Base-by-base conservation (phyloP, 1,284 basidiomycete species). In the Testicularia cyperi region DNA sequence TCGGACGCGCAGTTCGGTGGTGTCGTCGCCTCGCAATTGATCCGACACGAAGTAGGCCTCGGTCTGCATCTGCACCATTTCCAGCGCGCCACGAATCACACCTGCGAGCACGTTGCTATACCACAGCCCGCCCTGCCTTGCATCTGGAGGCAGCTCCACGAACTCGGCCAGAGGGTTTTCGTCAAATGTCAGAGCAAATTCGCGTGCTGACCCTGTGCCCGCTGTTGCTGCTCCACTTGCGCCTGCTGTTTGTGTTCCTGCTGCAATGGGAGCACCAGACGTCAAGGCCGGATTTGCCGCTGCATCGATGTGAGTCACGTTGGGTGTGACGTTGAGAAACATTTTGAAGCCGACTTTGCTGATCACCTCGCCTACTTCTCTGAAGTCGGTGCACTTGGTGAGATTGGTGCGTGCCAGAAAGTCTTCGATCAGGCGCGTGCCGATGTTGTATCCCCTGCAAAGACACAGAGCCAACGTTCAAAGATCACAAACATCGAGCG, bases 61-160 rank as follows among this genome's bases (percentile, higher is more conserved):
- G 10, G 95, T 92, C 77, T 96, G 92, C 84, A 97, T 89, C 78
- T 98, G 94, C 68, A 95, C 95, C 95, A 99, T 99, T 79, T 99
- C 95, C 38, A 98, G 77, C 19, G 92, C 85, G 1, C 95, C 95
- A 42, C 92, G 81, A 35, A 98, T 78, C 1, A 98, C 94, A 3
- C 95, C 95, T 63, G 90, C 94, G 1, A 95, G 79, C 21, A 98
- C 86, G 77, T 98, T 98, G 75, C 88, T 91, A 78, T 92, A 98
- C 90, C 91, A 95, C 24, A 99, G 79, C 0, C 92, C 92, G 12
- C 73, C 70, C 3, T 42, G 46, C 28, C 68, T 51, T 26, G 86
- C 92, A 68, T 96, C 92, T 41, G 90, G 86, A 0, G 95, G 95
- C 31, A 99, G 81, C 75, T 98, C 95, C 26, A 96, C 94, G 76